These are phyloP conservation scores for Arthrobotrys entomopaga DNA, from an alignment of 2,329 filamentous ascomycete species.

Conservation along the genomic window DNA sequence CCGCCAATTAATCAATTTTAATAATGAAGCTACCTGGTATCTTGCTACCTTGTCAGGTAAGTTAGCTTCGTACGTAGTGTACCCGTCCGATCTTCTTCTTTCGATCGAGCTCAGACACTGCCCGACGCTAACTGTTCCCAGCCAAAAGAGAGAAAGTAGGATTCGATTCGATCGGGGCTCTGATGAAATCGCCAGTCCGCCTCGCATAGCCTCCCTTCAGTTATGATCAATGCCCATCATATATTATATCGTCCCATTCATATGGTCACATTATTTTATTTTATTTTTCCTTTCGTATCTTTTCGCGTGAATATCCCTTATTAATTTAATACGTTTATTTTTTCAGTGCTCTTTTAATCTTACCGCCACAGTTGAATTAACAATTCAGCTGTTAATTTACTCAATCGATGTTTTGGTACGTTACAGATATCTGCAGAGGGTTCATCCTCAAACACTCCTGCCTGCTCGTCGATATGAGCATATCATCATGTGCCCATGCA, in stretches of 20 bases:
- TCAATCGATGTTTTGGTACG: neutral
- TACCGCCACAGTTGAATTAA: constrained; percentile 13
- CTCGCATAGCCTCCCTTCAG: constrained; percentile 48
- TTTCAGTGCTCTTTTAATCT: constrained; percentile 10
- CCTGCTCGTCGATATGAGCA: constrained; percentile 4
- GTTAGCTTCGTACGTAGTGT: too few relatives aligned
- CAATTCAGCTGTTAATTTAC: neutral
- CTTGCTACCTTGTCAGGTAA: too few relatives aligned
- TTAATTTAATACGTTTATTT: neutral
- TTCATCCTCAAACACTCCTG: constrained; percentile 12
- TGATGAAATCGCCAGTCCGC: constrained; percentile 17
- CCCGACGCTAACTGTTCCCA: constrained; percentile 19
- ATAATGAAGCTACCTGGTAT: too few relatives aligned
- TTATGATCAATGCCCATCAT: constrained; percentile 1
- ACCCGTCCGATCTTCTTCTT: neutral
- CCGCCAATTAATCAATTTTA: neutral
- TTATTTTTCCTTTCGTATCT: too few relatives aligned
- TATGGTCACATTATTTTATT: constrained; percentile 38
- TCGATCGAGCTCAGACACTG: constrained; percentile 4
- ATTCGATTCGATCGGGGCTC: constrained; percentile 32
- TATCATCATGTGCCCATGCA: constrained; percentile 26
- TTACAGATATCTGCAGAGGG: constrained; percentile 17
- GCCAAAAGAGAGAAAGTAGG: constrained; percentile 50
- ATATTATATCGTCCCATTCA: too few relatives aligned
- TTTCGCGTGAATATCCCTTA: constrained; percentile 7